Base-by-base conservation (phyloP, 2,329 filamentous ascomycete species). In the Botrytis pseudocinerea region DNA sequence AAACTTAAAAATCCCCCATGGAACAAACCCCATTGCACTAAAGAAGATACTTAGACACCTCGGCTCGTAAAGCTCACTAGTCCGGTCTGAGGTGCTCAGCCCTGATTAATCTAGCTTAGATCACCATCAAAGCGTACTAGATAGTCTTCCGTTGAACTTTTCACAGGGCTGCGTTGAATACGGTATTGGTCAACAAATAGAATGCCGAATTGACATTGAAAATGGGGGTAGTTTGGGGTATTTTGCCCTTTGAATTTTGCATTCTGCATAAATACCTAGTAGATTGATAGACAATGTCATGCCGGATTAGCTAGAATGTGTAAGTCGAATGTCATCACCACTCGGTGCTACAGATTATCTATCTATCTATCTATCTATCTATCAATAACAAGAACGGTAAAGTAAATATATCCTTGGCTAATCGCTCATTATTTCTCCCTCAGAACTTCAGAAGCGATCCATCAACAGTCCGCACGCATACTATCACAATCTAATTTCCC, bases 61-160 rank as follows among this genome's bases (percentile, higher is more conserved):
- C 64, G 48, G 64, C 35, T 20, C 16, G 16, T 22, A 25, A 16
- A 51, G 44, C 44, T n/a, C 32, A 48, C 63, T 51, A 51, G 63
- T 66, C 32, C 63, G 35, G 16, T 25, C 44, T 38, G 14, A 57
- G 35, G 20, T 28, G 16, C 48, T 69, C 66, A 61, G 66, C 66
- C 66, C 66, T 69, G 66, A 61, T 40, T 44, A 69, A 69, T 44
- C 38, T 42, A 38, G 66, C 59, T 22, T 69, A 69, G 64, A 57
- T 40, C 46, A 28, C 22, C n/a, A 66, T 46, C 32, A 51, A 38
- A 51, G 32, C 44, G 32, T 25, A 57, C 51, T 57, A 28, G n/a
- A n/a, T 57, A 38, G 32, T 40, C 16, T 8, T 38, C 28, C 38
- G 44, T n/a, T 51, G 28, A 66, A 40, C 64, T 60, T 69, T 42